Percentiles rank a stretch among this genome's conserved stretches.
Evolutionary conservation across 2,329 filamentous ascomycete species (phyloP).

Genomic region (Fusarium xyrophilum): DNA sequence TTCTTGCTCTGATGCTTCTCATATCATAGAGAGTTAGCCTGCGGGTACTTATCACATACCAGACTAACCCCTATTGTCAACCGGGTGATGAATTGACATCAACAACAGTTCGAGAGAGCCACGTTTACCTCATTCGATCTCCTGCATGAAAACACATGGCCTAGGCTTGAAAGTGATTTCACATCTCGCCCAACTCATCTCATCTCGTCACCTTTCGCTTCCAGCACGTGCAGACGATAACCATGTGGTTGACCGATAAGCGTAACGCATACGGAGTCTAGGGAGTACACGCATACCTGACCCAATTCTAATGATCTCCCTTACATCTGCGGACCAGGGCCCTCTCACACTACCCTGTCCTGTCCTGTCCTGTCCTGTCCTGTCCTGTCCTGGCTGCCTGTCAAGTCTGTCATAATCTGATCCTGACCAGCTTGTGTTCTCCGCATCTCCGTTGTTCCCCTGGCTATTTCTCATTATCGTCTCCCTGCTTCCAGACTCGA

Average conservation of each 20-base stretch:
- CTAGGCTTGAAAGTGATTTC: conserved; percentile 20
- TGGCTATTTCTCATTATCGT: conserved; percentile 6
- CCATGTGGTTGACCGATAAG: conserved; percentile 30
- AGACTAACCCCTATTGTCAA: neutral
- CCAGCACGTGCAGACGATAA: neutral
- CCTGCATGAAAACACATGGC: conserved; percentile 11
- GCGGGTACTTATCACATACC: conserved; percentile 22
- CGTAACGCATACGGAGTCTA: neutral
- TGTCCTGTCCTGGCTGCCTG: neutral
- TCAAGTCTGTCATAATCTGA: neutral
- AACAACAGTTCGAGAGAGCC: neutral
- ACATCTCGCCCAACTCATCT: neutral
- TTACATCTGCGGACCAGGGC: conserved; percentile 6
- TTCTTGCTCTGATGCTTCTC: neutral
- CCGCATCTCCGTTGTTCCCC: conserved; percentile 10
- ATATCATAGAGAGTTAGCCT: neutral
- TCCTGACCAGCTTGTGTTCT: conserved; percentile 9
- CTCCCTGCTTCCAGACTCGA: conserved; percentile 14
- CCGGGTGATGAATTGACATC: neutral
- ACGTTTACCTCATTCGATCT: neutral
- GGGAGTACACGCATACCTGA: conserved; percentile 1
- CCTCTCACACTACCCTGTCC: neutral
- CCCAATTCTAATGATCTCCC: conserved; percentile 11
- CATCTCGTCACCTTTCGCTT: conserved; percentile 4
- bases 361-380: neutral